Evolutionary conservation across 2,329 filamentous ascomycete species (phyloP), one percentile per base, ranked within the genome.

Genomic region (Chrysoporthe cubensis): DNA sequence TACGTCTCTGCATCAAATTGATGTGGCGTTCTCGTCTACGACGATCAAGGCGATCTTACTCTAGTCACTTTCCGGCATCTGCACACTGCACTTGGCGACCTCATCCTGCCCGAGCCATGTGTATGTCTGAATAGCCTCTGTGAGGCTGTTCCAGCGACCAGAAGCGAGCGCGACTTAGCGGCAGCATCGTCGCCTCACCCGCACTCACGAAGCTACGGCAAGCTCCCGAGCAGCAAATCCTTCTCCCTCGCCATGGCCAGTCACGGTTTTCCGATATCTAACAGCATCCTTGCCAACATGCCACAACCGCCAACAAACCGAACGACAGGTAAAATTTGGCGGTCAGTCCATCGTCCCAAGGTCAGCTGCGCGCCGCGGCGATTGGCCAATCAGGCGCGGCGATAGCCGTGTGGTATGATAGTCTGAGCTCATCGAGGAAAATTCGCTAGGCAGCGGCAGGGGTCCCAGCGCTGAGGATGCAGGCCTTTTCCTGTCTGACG

Each of bases 321-420:
- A 21, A 70, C 65, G 69, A 71, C 67, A 65, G 61, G 67, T 69
- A 65, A 69, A 67, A 44, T 63, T 59, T 62, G 62, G 67, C 67
- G 69, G 43, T 61, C 59, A 61, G 34, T 32, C 43, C 11, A 60
- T 60, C 57, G 40, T 32, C 37, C 57, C 57, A 60, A 43, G n/a
- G 69, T 67, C 65, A 67, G 58, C 50, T 40, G 56, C 18, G 26
- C 40, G 18, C 9, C 21, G 26, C 14, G n/a, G 37, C 69, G 62
- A 71, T 69, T 71, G 62, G 69, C 69, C 67, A 68, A 66, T 66
- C 69, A 67, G 43, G 48, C n/a, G 44, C 64, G 69, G 69, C 43
- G 67, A 67, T 67, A 46, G 61, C 69, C 69, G 69, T 42, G 13
- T 71, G 65, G 67, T 58, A 71, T 68, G 67, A 71, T 62, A 54